Evolutionary conservation across 192 early-diverging fungal genomes (phyloP), one percentile per base, ranked within the genome.

Genomic region (Gigaspora rosea): DNA sequence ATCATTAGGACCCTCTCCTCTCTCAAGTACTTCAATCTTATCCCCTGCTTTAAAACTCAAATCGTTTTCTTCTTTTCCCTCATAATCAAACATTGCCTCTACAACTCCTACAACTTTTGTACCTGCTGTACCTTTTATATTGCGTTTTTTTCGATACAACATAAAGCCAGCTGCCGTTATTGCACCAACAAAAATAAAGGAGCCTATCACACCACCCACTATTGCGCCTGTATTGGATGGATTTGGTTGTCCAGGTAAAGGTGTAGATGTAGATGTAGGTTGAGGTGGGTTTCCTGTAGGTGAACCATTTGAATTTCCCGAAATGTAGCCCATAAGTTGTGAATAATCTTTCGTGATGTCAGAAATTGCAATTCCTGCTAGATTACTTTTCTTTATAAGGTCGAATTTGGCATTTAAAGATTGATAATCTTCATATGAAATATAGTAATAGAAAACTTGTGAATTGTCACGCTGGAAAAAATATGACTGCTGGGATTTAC

Each of bases 341-440:
- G 41, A 27, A 27, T 27, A 41, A 75, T 84, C 83, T 41, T 78
- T 78, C 13, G 76, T 73, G 71, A 82, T 78, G 10, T 84, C 83
- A 90, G 90, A 91, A 12, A 88, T 82, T 90, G 91, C 90, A 33
- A 94, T 84, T 71, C 92, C 92, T 66, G 84, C 86, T 52, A 95
- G 79, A 8, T 77, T 80, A 51, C 85, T 81, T 0, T 73, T 71
- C 18, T 80, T 76, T 20, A 87, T 89, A 80, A 85, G 84, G 3
- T 87, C 82, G 10, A 91, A 86, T 78, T 95, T 95, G 61, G 82
- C 76, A 7, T 80, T 78, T 8, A 94, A 48, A 3, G 91, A 93
- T 47, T 84, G 78, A n/a, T 86, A 83, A 75, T 95, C 94, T 72
- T 95, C 94, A 77, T 94, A 95, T 11, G 92, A 92, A 51, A 95